A percentile compares a stretch with the other conserved stretches of the same genome.
These are phyloP conservation scores for Fraxinus floribunda DNA, from an alignment of 305 asterid genomes.

Conservation along the genomic window DNA sequence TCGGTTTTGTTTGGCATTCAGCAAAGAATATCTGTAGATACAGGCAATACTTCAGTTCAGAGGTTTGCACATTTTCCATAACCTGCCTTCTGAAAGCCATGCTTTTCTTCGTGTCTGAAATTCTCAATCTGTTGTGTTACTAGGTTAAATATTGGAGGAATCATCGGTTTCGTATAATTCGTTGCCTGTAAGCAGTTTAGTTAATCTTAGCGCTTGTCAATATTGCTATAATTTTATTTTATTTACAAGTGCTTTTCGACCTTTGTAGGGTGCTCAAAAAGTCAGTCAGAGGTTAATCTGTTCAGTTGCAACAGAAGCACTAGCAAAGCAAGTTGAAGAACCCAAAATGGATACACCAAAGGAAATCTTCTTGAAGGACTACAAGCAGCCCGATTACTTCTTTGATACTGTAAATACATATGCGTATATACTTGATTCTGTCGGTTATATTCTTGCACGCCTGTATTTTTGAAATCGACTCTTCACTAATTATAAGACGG, in stretches of 20 bases:
- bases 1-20: conserved; percentile 29
- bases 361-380: conserved; percentile 90
- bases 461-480: not conserved
- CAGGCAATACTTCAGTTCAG: conserved; percentile 34
- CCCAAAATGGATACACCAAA: conserved; percentile 71
- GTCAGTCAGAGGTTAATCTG: conserved; percentile 57
- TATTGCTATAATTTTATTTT: not conserved
- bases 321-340: conserved; percentile 62
- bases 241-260: conserved; percentile 16
- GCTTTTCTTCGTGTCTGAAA: conserved; percentile 1
- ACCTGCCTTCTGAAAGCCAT: not conserved
- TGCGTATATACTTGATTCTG: not conserved
- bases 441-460: not conserved
- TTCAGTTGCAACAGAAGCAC: conserved; percentile 74
- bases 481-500: conserved; percentile 4
- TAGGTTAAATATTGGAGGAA: conserved; percentile 49
- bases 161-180: conserved; percentile 33
- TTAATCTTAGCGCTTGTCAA: conserved; percentile 1
- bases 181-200: conserved; percentile 43
- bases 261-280: conserved; percentile 38
- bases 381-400: conserved; percentile 79
- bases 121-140: conserved; percentile 21
- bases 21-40: conserved; percentile 42
- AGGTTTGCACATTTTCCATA: conserved; percentile 42
- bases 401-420: conserved; percentile 54